Evolutionary conservation across 495 filamentous ascomycete genomes (phyloP).

Genomic region (Aspergillus cavernicola): DNA sequence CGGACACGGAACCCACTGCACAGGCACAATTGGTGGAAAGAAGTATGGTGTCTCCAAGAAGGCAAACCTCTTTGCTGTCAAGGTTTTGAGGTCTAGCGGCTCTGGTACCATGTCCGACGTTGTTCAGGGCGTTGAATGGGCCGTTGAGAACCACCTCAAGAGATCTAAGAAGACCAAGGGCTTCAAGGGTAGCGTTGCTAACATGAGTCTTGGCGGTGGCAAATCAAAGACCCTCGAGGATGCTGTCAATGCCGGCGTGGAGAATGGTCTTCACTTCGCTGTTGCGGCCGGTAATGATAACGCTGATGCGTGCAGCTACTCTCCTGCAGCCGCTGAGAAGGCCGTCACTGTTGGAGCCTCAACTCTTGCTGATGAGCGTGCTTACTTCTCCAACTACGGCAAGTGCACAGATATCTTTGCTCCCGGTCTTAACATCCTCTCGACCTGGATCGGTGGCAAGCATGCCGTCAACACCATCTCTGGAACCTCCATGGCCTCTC

Average conservation of each 20-base stretch:
- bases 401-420: conserved; percentile 99
- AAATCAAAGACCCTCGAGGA: conserved; percentile 87
- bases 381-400: conserved; percentile 99
- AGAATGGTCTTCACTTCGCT: conserved; percentile 90
- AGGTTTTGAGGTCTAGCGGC: conserved; percentile 95
- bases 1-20: conserved; percentile 99
- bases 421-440: conserved; percentile 92
- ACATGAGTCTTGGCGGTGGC: conserved; percentile 98
- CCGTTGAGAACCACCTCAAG: conserved; percentile 72
- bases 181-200: conserved; percentile 98
- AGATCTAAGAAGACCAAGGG: conserved; percentile 79
- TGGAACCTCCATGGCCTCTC: conserved; percentile 98
- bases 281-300: conserved; percentile 99
- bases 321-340: conserved; percentile 88
- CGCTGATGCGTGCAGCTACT: conserved; percentile 98
- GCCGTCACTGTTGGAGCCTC: conserved; percentile 97
- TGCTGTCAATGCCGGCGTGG: conserved; percentile 90
- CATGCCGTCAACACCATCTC: conserved; percentile 97
- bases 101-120: conserved; percentile 99
- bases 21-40: conserved; percentile 94
- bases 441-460: conserved; percentile 96
- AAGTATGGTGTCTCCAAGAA: conserved; percentile 99
- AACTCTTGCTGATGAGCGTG: conserved; percentile 88
- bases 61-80: conserved; percentile 93
- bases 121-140: conserved; percentile 96